These are phyloP conservation scores for Calamus simplicifolius DNA, from an alignment of 176 grass and related monocot species.

Conservation along the genomic window DNA sequence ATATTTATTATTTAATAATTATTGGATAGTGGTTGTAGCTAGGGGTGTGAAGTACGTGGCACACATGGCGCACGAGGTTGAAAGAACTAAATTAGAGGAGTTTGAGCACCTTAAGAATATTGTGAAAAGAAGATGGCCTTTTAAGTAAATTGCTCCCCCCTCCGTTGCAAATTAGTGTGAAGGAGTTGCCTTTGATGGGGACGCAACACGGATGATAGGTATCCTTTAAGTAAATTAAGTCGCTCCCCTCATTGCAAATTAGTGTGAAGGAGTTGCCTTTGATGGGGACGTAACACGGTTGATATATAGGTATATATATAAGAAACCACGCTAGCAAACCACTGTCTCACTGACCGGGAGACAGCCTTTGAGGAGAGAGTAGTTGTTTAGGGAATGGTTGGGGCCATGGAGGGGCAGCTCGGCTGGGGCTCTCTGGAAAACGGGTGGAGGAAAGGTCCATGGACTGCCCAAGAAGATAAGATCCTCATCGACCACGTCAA, in stretches of 20 bases:
- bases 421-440: slow-evolving; percentile 48
- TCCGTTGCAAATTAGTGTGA: slow-evolving; percentile 27
- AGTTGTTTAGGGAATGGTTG: background rate
- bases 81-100: too few species aligned
- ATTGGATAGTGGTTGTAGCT: too few species aligned
- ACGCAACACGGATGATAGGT: slow-evolving; percentile 1
- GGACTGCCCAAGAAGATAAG: slow-evolving; percentile 83
- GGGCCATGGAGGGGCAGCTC: slow-evolving; percentile 35
- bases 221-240: too few species aligned
- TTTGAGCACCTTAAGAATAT: too few species aligned
- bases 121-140: slow-evolving; percentile 3
- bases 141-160: slow-evolving; percentile 10
- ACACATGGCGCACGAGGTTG: too few species aligned
- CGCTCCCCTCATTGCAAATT: too few species aligned
- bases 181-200: background rate
- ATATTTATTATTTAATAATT: too few species aligned
- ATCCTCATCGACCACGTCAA: slow-evolving; percentile 63
- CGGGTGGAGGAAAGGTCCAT: slow-evolving; percentile 88
- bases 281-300: slow-evolving; percentile 27
- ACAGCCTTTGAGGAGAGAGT: slow-evolving; percentile 11
- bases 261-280: background rate
- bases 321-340: slow-evolving; percentile 11
- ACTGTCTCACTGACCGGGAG: slow-evolving; percentile 22
- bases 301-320: slow-evolving; percentile 22
- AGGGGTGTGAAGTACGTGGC: too few species aligned